phyloP scores from a whole-genome alignment of 2,329 filamentous ascomycete species.

The Phialocephala sp. region DNA sequence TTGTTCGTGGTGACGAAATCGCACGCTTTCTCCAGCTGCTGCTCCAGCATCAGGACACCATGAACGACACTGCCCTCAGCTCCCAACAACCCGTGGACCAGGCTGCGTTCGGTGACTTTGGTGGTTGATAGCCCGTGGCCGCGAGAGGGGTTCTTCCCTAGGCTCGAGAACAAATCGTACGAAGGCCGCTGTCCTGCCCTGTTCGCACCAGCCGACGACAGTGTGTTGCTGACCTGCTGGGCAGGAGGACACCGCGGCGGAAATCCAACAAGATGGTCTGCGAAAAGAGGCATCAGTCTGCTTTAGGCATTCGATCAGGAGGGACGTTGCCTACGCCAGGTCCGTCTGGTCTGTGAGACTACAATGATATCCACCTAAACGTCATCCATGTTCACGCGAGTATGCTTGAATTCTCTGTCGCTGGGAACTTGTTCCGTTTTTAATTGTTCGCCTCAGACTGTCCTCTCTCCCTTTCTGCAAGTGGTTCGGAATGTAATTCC shows the following conservation, averaged over 20 bases:
- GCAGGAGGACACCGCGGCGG: neutral
- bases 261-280: neutral
- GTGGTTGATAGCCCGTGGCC: neutral
- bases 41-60: no score
- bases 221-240: neutral
- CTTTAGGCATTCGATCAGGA: neutral
- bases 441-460: neutral
- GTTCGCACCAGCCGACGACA: neutral
- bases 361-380: neutral
- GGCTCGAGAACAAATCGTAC: neutral
- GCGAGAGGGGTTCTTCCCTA: neutral
- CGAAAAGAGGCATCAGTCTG: neutral
- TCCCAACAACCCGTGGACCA: neutral
- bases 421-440: neutral
- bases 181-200: neutral
- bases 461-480: neutral
- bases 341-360: neutral
- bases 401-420: neutral
- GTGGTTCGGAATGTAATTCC: neutral
- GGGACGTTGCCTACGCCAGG: neutral
- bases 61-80: no score
- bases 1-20: neutral
- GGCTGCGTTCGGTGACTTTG: no score
- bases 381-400: neutral
- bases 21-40: neutral